Percentiles rank a stretch among this genome's conserved stretches.
phyloP scores from a whole-genome alignment of 2,329 filamentous ascomycete genomes.

The Stachybotrys elegans region DNA sequence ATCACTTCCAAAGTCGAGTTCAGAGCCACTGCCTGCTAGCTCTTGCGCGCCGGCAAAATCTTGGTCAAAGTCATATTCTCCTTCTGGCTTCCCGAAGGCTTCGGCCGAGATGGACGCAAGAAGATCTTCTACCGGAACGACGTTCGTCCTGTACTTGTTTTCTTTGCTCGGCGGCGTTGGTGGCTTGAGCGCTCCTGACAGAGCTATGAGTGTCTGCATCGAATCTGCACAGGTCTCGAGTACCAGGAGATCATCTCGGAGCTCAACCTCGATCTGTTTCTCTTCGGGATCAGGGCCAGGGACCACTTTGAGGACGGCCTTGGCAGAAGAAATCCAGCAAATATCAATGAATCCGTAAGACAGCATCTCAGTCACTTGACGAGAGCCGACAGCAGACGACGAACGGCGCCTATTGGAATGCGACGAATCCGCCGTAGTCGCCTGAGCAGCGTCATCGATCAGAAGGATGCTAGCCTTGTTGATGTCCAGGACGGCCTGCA shows the following conservation, averaged over 20 bases:
- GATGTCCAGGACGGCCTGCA: conserved; percentile 61
- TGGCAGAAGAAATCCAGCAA: conserved; percentile 80
- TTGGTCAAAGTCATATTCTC: conserved; percentile 58
- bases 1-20: conserved; percentile 24
- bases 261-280: conserved; percentile 70
- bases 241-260: conserved; percentile 81
- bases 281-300: conserved; percentile 48
- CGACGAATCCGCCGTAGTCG: conserved; percentile 8
- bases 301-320: conserved; percentile 57
- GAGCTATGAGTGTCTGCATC: conserved; percentile 80
- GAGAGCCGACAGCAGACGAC: conserved; percentile 31
- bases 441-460: conserved; percentile 64
- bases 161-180: conserved; percentile 78
- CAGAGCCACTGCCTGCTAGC: conserved; percentile 34
- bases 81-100: conserved; percentile 62
- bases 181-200: conserved; percentile 75
- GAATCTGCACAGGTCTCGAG: conserved; percentile 96
- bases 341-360: conserved; percentile 77
- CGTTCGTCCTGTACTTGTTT: conserved; percentile 79
- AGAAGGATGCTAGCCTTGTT: conserved; percentile 79
- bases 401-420: conserved; percentile 16
- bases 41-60: conserved; percentile 54
- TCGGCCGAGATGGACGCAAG: conserved; percentile 87
- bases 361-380: conserved; percentile 53
- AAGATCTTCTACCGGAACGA: conserved; percentile 82